phyloP scores from a whole-genome alignment of 2,329 filamentous ascomycete genomes.

The Ophiostoma australiae region DNA sequence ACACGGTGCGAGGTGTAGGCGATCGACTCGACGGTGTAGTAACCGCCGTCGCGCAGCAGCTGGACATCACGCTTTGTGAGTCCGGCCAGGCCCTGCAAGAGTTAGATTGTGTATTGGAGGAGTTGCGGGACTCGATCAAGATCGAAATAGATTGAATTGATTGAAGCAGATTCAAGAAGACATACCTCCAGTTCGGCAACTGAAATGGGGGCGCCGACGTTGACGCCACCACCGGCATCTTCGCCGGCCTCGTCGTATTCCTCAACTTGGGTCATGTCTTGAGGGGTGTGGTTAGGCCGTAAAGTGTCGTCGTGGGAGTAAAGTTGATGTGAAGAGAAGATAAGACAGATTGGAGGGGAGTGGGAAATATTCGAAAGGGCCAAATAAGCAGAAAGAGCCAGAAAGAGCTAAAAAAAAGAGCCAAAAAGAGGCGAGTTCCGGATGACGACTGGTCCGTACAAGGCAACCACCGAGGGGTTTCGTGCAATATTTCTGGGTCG shows the following conservation, averaged over 20 bases:
- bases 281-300: not conserved
- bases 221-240: conserved; percentile 68
- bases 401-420: not conserved
- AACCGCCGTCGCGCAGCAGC: conserved; percentile 84
- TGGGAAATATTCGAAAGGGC: no score
- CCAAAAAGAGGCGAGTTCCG: not conserved
- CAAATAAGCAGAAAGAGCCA: not conserved
- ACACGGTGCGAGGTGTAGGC: conserved; percentile 82
- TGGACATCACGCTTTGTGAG: conserved; percentile 95
- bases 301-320: not conserved
- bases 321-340: not conserved
- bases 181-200: conserved; percentile 78
- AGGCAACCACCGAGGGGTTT: conserved; percentile 18
- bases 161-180: not conserved
- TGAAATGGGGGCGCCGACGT: conserved; percentile 90
- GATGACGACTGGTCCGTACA: not conserved
- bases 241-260: conserved; percentile 61
- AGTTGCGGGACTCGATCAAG: not conserved
- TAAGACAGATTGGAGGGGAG: not conserved
- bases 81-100: conserved; percentile 69
- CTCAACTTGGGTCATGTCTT: conserved; percentile 46
- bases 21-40: conserved; percentile 90
- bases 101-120: conserved; percentile 7
- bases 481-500: not conserved
- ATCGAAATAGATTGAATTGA: not conserved